phyloP scores from a whole-genome alignment of 352 stramenopile genomes.

The Plasmopara muralis region DNA sequence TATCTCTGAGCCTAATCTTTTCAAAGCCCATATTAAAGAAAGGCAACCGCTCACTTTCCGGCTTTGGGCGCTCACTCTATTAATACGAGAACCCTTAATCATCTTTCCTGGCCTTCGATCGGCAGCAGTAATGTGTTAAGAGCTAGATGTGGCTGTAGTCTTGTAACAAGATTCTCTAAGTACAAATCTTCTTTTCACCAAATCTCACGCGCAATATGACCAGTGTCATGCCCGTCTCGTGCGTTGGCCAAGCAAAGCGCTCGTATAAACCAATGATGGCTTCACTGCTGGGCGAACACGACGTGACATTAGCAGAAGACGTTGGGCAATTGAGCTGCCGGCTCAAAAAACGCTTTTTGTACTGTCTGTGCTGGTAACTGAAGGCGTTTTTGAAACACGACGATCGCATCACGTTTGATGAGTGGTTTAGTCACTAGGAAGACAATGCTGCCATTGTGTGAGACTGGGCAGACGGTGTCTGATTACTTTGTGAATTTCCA shows the following conservation, averaged over 20 bases:
- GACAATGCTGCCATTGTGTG: constrained; percentile 89
- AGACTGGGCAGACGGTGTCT: constrained; percentile 85
- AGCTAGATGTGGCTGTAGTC: too few species aligned
- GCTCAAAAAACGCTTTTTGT: constrained; percentile 96
- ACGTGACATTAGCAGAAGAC: constrained; percentile 57
- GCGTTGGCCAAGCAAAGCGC: constrained; percentile 77
- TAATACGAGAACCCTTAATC: too few species aligned
- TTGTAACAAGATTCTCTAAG: too few species aligned
- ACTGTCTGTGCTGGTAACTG: constrained; percentile 95
- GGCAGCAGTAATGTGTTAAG: too few species aligned
- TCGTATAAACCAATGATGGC: constrained; percentile 88
- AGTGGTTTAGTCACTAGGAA: constrained; percentile 92
- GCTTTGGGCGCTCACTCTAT: too few species aligned
- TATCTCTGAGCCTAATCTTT: too few species aligned
- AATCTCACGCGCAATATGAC: constrained; percentile 90
- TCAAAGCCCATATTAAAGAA: too few species aligned
- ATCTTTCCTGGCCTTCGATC: too few species aligned
- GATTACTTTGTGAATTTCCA: constrained; percentile 91
- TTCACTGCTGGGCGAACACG: constrained; percentile 83
- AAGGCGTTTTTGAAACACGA: constrained; percentile 94
- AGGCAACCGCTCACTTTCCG: too few species aligned
- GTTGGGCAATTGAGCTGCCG: constrained; percentile 62
- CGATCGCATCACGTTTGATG: constrained; percentile 95
- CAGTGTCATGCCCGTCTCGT: constrained; percentile 92
- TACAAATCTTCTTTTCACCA: too few species aligned